Evolutionary conservation across 768 basidiomycete genomes (phyloP), one percentile per base, ranked within the genome.

Genomic region (Russula emetica): DNA sequence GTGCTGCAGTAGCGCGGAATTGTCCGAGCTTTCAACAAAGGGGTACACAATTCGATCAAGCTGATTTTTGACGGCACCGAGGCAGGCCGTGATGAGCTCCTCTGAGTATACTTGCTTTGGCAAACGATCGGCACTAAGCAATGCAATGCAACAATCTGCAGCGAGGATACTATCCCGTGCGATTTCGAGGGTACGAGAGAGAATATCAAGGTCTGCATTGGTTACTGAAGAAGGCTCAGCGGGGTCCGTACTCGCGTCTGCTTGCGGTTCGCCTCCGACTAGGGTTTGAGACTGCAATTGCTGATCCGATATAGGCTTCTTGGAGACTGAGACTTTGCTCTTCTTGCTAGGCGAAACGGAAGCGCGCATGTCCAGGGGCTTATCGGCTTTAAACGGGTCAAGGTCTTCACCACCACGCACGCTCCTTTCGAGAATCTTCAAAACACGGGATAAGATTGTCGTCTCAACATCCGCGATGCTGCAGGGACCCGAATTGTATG

Each of bases 41-140:
- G 92, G 94, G 71, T 92, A 95, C 14, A 98, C 79, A 52, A 92
- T 79, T 70, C 84, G 84, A 1, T 84, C 84, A 34, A 97, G 82
- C 62, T 88, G 87, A 66, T 88, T 89, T 72, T 95, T 94, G 66
- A 94, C 80, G 0, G 87, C 79, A 49, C 76, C 78, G 20, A 98
- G 78, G 75, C 94, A 92, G 0, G 82, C 78, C 0, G 86, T 86
- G 66, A 99, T 92, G 13, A 94, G 79, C 72, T 99, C 97, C 73
- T 98, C 94, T 0, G 96, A 97, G 73, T 96, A 96, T 10, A 93
- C 94, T 82, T 94, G 91, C 73, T 96, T 96, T 2, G 91, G 83
- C 60, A 96, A 76, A 26, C 88, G 80, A 66, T 92, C 91, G 36
- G 87, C 86, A 2, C 84, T 83, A 32, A 98, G 80, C 6, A 97